phyloP scores from a whole-genome alignment of 768 basidiomycete genomes.

The Paxillus involutus region DNA sequence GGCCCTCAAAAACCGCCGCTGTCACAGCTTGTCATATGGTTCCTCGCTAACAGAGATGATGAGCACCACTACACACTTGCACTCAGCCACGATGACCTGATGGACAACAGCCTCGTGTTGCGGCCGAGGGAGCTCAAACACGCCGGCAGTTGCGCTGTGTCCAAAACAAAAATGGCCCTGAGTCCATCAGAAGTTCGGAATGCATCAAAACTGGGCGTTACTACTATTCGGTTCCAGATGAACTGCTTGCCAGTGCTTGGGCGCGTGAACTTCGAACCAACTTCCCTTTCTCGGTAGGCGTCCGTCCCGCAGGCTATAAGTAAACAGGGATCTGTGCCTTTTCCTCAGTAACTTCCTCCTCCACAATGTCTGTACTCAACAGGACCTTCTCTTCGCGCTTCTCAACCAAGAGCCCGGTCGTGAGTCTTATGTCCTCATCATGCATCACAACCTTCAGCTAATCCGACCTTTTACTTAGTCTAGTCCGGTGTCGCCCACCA shows the following conservation, averaged over 20 bases:
- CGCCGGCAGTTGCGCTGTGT: conserved; percentile 2
- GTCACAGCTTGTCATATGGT: neutral
- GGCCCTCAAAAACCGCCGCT: neutral
- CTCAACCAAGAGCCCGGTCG: conserved; percentile 25
- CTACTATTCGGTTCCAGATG: conserved; percentile 21
- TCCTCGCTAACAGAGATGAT: neutral
- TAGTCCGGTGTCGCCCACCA: conserved; percentile 12
- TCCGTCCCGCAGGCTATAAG: conserved; percentile 26
- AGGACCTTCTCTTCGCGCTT: conserved; percentile 31
- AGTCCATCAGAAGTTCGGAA: conserved; percentile 1
- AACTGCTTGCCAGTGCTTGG: neutral
- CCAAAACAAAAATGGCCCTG: neutral
- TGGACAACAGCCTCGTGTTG: neutral
- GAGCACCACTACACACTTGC: neutral
- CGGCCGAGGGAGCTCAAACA: neutral
- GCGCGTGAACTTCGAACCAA: conserved; percentile 1
- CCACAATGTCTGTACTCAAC: conserved; percentile 27
- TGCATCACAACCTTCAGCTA: neutral
- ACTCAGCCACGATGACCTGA: neutral
- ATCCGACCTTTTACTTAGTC: neutral
- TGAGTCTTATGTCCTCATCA: conserved; percentile 9
- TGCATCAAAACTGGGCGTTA: neutral
- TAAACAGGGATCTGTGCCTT: conserved; percentile 3
- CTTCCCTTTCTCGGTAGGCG: conserved; percentile 17
- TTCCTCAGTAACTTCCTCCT: conserved; percentile 1